Conservation (phyloP, 2,329 filamentous ascomycete genomes). For the Pyricularia sp. region DNA sequence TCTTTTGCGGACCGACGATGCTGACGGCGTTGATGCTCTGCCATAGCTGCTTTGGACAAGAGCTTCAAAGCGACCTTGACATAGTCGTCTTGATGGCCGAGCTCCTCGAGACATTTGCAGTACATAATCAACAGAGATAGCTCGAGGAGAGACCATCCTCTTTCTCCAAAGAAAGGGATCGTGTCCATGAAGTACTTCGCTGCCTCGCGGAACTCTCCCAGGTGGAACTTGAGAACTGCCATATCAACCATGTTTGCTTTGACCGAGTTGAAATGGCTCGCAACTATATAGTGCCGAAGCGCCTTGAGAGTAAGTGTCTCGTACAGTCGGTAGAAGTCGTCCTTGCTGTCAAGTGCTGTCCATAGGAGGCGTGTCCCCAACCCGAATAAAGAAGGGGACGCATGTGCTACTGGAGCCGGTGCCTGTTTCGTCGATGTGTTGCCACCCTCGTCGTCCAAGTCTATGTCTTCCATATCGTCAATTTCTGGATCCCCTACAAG, state of each 20-base stretch:
- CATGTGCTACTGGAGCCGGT: neutral
- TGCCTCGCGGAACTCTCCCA: constrained; percentile 60
- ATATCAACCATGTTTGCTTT: constrained; percentile 73
- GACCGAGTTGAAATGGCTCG: constrained; percentile 64
- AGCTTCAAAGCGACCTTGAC: constrained; percentile 63
- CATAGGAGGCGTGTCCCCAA: constrained; percentile 44
- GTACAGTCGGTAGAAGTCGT: constrained; percentile 54
- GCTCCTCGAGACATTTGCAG: constrained; percentile 63
- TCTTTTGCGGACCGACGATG: neutral
- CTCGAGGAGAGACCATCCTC: constrained; percentile 68
- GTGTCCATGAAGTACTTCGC: constrained; percentile 67
- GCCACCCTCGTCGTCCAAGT: constrained; percentile 31
- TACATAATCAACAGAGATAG: constrained; percentile 79
- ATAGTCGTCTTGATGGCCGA: constrained; percentile 67
- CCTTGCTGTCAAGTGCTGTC: constrained; percentile 45
- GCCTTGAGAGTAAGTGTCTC: constrained; percentile 75
- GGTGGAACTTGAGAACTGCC: constrained; percentile 67
- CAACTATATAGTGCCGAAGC: constrained; percentile 68
- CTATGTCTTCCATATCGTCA: constrained; percentile 43
- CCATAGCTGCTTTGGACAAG: constrained; percentile 50
- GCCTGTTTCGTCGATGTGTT: constrained; percentile 9
- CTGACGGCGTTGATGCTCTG: constrained; percentile 20
- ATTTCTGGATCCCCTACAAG: constrained; percentile 30
- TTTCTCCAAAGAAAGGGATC: constrained; percentile 64
- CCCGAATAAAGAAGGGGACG: constrained; percentile 23